Conservation (phyloP, 306 rosid genomes). For the Lathyrus aphaca region DNA sequence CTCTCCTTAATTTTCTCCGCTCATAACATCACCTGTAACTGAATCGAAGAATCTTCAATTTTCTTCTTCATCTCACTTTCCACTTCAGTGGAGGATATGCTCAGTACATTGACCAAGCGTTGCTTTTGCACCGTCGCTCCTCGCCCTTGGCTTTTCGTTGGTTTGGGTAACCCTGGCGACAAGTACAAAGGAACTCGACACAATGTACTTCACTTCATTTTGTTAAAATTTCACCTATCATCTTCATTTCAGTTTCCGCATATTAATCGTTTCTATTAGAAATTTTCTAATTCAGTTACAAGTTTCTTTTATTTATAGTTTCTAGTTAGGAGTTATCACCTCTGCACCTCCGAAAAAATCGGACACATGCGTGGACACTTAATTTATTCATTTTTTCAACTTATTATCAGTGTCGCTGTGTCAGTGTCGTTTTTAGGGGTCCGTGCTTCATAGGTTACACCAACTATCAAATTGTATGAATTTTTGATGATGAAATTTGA, state of each 20-base stretch:
- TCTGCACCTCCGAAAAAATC: too few species aligned
- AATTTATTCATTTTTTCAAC: too few species aligned
- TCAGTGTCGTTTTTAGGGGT: too few species aligned
- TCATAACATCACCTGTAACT: too few species aligned
- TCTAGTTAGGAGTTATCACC: too few species aligned
- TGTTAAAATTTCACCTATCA: background rate
- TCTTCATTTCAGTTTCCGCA: background rate
- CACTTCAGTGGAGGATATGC: constrained; percentile 45
- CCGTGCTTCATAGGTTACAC: background rate
- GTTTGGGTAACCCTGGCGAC: constrained; percentile 89
- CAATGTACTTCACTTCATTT: constrained; percentile 53
- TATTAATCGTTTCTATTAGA: background rate
- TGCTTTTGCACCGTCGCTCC: constrained; percentile 53
- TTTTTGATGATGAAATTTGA: constrained; percentile 15
- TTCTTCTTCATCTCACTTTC: background rate
- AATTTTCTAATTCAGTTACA: constrained; percentile 5
- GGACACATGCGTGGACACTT: too few species aligned
- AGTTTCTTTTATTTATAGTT: background rate
- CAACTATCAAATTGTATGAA: background rate
- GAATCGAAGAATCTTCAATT: constrained; percentile 5
- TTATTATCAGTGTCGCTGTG: too few species aligned
- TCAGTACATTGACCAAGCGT: constrained; percentile 51
- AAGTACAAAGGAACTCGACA: constrained; percentile 85
- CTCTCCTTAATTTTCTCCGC: background rate
- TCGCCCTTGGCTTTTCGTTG: constrained; percentile 83